Percentiles rank a stretch among this genome's conserved stretches.
phyloP scores from a whole-genome alignment of 768 basidiomycete species.

The Leucosporidium scottii region DNA sequence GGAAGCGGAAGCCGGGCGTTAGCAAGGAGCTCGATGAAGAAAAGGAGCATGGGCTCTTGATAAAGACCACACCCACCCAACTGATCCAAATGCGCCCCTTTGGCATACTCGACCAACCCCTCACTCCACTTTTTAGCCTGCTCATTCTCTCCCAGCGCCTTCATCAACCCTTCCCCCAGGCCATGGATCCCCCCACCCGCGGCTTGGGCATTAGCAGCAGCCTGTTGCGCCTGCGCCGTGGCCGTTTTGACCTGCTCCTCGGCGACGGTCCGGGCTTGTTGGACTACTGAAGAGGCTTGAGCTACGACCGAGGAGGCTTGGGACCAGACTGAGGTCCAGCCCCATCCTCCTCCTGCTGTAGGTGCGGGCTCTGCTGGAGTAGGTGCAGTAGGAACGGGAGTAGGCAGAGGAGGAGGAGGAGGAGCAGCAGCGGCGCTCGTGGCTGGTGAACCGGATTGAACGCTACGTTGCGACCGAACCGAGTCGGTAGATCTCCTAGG shows the following conservation, averaged over 20 bases:
- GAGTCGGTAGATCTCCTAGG: slow-evolving; percentile 1
- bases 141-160: slow-evolving; percentile 50
- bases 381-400: not conserved
- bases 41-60: too few relatives aligned
- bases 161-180: slow-evolving; percentile 15
- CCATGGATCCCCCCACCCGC: slow-evolving; percentile 33
- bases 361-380: slow-evolving; percentile 1
- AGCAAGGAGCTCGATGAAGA: not conserved
- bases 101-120: slow-evolving; percentile 77
- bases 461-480: not conserved
- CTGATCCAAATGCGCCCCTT: slow-evolving; percentile 81
- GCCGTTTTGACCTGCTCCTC: slow-evolving; percentile 77
- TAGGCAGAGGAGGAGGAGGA: slow-evolving; percentile 4
- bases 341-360: slow-evolving; percentile 30
- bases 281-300: slow-evolving; percentile 31
- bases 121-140: slow-evolving; percentile 84
- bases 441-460: not conserved
- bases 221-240: slow-evolving; percentile 51
- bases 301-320: slow-evolving; percentile 30
- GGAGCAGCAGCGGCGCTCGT: not conserved
- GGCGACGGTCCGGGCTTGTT: slow-evolving; percentile 60
- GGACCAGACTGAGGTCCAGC: slow-evolving; percentile 33
- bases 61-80: slow-evolving; percentile 71
- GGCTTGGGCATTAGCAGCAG: slow-evolving; percentile 37
- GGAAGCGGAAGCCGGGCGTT: not conserved